Evolutionary conservation across 768 basidiomycete genomes (phyloP).

Genomic region (Trametes maxima): DNA sequence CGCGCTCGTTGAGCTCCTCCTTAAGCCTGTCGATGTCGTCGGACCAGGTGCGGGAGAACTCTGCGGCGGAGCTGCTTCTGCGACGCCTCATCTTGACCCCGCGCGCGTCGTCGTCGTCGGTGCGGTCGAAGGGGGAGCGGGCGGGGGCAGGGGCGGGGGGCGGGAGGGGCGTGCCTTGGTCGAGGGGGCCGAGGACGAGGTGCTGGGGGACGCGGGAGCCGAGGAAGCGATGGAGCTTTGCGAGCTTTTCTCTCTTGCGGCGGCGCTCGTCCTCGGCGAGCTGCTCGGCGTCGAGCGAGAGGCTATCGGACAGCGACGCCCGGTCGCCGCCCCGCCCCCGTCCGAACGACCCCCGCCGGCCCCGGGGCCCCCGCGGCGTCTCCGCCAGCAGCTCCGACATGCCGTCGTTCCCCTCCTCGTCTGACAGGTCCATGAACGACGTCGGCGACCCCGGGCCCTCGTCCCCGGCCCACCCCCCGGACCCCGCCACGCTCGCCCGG

Average conservation of each 20-base stretch:
- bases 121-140: constrained; percentile 25
- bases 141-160: constrained; percentile 30
- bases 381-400: constrained; percentile 35
- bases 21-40: constrained; percentile 64
- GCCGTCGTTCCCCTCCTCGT: constrained; percentile 50
- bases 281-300: constrained; percentile 44
- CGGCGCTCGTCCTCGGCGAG: constrained; percentile 63
- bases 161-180: constrained; percentile 35
- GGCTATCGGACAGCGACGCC: constrained; percentile 49
- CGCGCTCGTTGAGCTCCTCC: constrained; percentile 68
- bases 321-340: constrained; percentile 41
- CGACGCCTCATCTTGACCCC: constrained; percentile 51
- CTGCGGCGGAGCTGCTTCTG: constrained; percentile 56
- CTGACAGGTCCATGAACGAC: constrained; percentile 72
- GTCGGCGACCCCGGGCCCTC: constrained; percentile 38
- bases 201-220: constrained; percentile 78
- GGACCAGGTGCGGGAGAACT: constrained; percentile 49
- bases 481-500: constrained; percentile 16
- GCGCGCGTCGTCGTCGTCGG: constrained; percentile 32
- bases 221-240: constrained; percentile 82
- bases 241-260: constrained; percentile 74
- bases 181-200: constrained; percentile 58
- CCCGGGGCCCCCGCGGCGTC: constrained; percentile 32
- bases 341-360: constrained; percentile 23
- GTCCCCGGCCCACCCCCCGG: constrained; percentile 15